These are phyloP conservation scores for Colletotrichum abscissum DNA, from an alignment of 2,329 filamentous ascomycete genomes.

Conservation along the genomic window DNA sequence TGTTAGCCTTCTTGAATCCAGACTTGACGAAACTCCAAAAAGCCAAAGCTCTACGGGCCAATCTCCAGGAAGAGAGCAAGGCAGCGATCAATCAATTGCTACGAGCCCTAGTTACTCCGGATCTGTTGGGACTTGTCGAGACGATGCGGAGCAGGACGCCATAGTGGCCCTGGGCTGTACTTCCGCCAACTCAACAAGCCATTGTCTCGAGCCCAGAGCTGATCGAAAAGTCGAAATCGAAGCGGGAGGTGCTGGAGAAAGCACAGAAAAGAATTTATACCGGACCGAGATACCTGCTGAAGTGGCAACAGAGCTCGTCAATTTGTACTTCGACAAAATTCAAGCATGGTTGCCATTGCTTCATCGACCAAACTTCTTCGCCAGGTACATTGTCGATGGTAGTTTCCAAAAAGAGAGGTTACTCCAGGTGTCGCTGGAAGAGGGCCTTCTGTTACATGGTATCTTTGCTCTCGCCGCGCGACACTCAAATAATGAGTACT, in stretches of 20 bases:
- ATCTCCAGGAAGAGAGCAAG: background rate
- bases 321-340: background rate
- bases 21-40: background rate
- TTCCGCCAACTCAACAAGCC: background rate
- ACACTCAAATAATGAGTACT: background rate
- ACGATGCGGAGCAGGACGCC: background rate
- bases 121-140: background rate
- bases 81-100: background rate
- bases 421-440: background rate
- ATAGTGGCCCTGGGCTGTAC: accelerated
- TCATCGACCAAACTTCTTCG: background rate
- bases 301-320: background rate
- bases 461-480: background rate
- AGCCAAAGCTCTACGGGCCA: background rate
- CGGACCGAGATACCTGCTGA: background rate
- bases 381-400: background rate
- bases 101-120: background rate
- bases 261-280: background rate
- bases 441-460: background rate
- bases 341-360: background rate
- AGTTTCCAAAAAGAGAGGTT: background rate
- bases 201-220: background rate
- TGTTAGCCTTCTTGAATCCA: background rate
- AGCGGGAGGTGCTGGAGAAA: accelerated
- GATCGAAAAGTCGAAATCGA: background rate